Evolutionary conservation across 2,329 filamentous ascomycete species (phyloP), one percentile per base, ranked within the genome.

Genomic region (Colletotrichum sp.): DNA sequence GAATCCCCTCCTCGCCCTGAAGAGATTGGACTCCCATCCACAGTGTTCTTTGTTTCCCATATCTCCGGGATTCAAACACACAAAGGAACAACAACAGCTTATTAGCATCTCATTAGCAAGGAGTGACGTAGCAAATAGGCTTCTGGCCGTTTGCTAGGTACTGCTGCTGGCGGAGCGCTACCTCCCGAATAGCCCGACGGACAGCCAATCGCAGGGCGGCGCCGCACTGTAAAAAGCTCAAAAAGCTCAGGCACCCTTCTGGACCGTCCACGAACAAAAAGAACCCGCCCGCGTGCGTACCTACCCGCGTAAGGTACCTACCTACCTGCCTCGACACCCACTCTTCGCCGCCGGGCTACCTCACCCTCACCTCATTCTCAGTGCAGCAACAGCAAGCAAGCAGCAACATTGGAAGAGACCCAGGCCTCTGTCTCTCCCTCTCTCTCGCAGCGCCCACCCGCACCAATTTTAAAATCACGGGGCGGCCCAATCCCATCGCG

Each of bases 391-490:
- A 39, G 44, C 44, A 44, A 32, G 59, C 18, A 30, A 24, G 18
- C 21, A n/a, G 28, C 16, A 18, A 26, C n/a, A 64, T 64, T 39
- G 12, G n/a, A 39, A 59, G 28, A 63, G 32, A 36, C 44, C 44
- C n/a, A 21, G 44, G 44, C 44, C n/a, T 30, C 55, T 28, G 6
- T n/a, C 32, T 64, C 60, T 36, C 62, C 24, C 55, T 59, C 59
- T 34, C 30, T 32, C 18, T 32, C 18, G 30, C 55, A 16, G 32
- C 55, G 69, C 63, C 69, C 69, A 76, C 73, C 73, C 69, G 44
- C 34, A 68, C 57, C 70, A 66, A 76, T 59, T 73, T 76, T 76
- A 76, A 76, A 76, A 64, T 64, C 73, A 73, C 70, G 44, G 44
- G 44, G 44, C 44, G 70, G 73, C 66, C 73, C 73, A 76, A 76